Evolutionary conservation across 352 stramenopile species (phyloP), one percentile per base, ranked within the genome.

Genomic region (Pythium scleroteichum): DNA sequence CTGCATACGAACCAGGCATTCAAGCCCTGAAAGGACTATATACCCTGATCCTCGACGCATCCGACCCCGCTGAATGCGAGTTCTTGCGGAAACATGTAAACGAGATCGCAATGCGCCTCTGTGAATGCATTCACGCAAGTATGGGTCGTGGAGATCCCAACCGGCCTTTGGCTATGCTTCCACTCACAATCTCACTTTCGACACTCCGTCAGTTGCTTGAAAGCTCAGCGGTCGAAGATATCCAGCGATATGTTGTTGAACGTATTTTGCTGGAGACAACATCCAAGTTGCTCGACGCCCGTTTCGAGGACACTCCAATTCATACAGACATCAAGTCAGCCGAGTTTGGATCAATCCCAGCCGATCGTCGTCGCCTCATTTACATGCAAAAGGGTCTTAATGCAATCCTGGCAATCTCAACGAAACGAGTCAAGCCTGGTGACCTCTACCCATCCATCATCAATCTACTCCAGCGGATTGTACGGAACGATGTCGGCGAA

Each of bases 11-110:
- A 19, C 74, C 89, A 48, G 85, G 87, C 20, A 75, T 87, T 14
- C 84, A 94, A 29, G 82, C 83, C 10, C 53, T 96, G 24, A 94
- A 96, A 62, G 79, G 72, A 16, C 39, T 96, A 39, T 94, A 94
- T 61, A 76, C 78, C 22, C 87, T 96, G 26, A 76, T 87, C n/a
- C 77, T 77, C 17, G 72, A 81, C 2, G 80, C 82, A 23, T 75
- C 67, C 0, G 77, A 85, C 29, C 68, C 77, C 4, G 76, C 72
- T 3, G 83, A 94, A 57, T 39, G 79, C 13, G 60, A 83, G 19
- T 94, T 94, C 64, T 57, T 94, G 49, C 70, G 74, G 20, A 79
- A 72, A n/a, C 80, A 90, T 33, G 80, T 92, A 27, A 94, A 92
- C 53, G 82, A 94, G 38, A 87, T 96, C 14, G 67, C 87, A 24